A percentile compares a stretch with the other conserved stretches of the same genome.
phyloP scores from a whole-genome alignment of 2,329 filamentous ascomycete species.

The Blumeriella jaapii region DNA sequence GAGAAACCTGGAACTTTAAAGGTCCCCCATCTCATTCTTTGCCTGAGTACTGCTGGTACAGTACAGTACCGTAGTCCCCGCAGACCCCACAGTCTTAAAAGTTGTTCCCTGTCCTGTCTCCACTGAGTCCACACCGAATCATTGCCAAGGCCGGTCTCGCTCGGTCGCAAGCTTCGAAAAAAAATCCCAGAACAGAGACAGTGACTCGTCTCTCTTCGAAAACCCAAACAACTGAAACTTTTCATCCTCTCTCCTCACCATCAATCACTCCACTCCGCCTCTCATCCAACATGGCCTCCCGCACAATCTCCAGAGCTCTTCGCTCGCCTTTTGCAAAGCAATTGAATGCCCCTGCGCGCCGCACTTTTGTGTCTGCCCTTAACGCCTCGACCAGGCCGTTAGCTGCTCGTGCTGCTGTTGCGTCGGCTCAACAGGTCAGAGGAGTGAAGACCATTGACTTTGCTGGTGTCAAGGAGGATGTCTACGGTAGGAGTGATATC shows the following conservation, averaged over 20 bases:
- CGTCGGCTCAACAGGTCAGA: constrained; percentile 46
- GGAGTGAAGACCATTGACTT: constrained; percentile 99
- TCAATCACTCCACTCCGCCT: constrained; percentile 15
- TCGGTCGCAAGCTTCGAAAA: too few relatives aligned
- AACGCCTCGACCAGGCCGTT: constrained; percentile 43
- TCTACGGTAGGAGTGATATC: constrained; percentile 59
- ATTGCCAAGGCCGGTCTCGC: too few relatives aligned
- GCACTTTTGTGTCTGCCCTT: constrained; percentile 50
- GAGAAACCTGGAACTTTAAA: too few relatives aligned
- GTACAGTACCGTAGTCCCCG: too few relatives aligned
- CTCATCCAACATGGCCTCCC: constrained; percentile 58
- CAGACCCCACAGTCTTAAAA: too few relatives aligned
- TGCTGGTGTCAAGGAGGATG: constrained; percentile 80
- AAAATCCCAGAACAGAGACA: too few relatives aligned
- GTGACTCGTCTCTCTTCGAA: too few relatives aligned
- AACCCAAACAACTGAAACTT: too few relatives aligned
- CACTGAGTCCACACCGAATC: too few relatives aligned
- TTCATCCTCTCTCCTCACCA: constrained; percentile 1
- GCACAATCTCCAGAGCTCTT: constrained; percentile 58
- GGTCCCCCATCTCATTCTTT: too few relatives aligned
- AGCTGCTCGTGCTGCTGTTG: constrained; percentile 37
- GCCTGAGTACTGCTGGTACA: too few relatives aligned
- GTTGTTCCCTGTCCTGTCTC: too few relatives aligned
- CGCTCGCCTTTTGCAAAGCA: constrained; percentile 53
- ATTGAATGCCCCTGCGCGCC: constrained; percentile 48